These are phyloP conservation scores for Kockiozyma suomiensis DNA, from an alignment of 805 yeast genomes.

Conservation along the genomic window DNA sequence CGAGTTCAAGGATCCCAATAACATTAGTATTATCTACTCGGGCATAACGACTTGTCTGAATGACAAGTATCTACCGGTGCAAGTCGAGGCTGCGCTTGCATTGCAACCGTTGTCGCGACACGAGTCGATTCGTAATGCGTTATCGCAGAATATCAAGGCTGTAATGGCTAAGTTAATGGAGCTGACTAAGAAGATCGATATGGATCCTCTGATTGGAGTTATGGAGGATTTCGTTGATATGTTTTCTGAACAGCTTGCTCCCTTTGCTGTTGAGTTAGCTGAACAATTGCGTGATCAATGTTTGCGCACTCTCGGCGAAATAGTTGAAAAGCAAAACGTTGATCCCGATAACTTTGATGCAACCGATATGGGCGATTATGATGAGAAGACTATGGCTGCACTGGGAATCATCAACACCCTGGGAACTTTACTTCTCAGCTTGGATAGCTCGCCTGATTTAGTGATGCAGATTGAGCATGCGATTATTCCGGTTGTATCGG, in stretches of 20 bases:
- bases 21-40: slow-evolving; percentile 57
- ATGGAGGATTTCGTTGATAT: slow-evolving; percentile 95
- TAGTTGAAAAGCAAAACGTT: slow-evolving; percentile 55
- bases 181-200: slow-evolving; percentile 78
- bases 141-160: slow-evolving; percentile 70
- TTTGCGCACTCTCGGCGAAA: slow-evolving; percentile 65
- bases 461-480: slow-evolving; percentile 66
- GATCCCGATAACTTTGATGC: slow-evolving; percentile 47
- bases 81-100: slow-evolving; percentile 81
- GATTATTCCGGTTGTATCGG: slow-evolving; percentile 67
- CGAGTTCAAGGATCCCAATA: slow-evolving; percentile 56
- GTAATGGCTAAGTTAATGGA: slow-evolving; percentile 78
- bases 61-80: slow-evolving; percentile 67
- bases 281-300: slow-evolving; percentile 59
- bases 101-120: slow-evolving; percentile 74
- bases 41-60: slow-evolving; percentile 47
- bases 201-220: slow-evolving; percentile 83
- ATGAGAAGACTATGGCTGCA: slow-evolving; percentile 72
- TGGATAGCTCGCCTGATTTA: slow-evolving; percentile 75
- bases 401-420: slow-evolving; percentile 79
- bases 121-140: slow-evolving; percentile 66
- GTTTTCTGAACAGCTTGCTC: slow-evolving; percentile 84
- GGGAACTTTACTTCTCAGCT: slow-evolving; percentile 75
- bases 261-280: slow-evolving; percentile 78
- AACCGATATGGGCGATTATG: slow-evolving; percentile 50